Conservation (phyloP, 1,139 yeast species). For the Suhomyces anneliseae region DNA sequence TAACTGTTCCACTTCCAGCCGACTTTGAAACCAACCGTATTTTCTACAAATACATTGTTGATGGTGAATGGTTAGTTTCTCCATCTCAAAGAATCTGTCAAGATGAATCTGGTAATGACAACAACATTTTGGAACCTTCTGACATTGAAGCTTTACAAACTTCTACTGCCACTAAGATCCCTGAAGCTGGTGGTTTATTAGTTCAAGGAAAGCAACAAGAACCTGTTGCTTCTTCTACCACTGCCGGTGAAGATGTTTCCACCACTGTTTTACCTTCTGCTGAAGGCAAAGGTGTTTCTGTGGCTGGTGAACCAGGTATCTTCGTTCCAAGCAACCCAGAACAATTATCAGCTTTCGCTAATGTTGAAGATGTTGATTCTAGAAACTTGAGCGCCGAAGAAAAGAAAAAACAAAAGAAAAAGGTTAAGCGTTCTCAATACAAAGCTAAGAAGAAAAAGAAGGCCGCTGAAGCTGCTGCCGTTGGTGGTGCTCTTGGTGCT, state of each 20-base stretch:
- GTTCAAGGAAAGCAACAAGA: neutral
- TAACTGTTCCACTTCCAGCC: conserved; percentile 54
- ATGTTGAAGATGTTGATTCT: conserved; percentile 41
- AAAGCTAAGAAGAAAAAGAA: conserved; percentile 43
- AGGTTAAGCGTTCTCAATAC: conserved; percentile 48
- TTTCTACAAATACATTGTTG: conserved; percentile 70
- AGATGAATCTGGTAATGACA: conserved; percentile 57
- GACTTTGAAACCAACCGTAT: conserved; percentile 37
- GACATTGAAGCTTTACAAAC: conserved; percentile 28
- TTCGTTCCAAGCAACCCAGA: conserved; percentile 41
- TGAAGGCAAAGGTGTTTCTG: conserved; percentile 47
- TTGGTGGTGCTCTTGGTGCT: conserved; percentile 12
- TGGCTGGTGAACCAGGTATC: conserved; percentile 62
- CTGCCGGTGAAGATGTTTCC: conserved; percentile 36
- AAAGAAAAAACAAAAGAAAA: conserved; percentile 48
- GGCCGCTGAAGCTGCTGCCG: conserved; percentile 13
- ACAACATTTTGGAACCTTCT: conserved; percentile 52
- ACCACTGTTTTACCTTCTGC: conserved; percentile 59
- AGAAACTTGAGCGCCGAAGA: conserved; percentile 38
- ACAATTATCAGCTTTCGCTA: conserved; percentile 39
- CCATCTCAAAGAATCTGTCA: conserved; percentile 43
- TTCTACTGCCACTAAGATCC: conserved; percentile 23
- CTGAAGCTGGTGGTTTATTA: conserved; percentile 48
- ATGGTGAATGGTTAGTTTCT: conserved; percentile 66
- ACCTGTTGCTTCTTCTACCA: neutral